Base-by-base conservation (phyloP, 2,329 filamentous ascomycete genomes). In the Penicillium sp. region DNA sequence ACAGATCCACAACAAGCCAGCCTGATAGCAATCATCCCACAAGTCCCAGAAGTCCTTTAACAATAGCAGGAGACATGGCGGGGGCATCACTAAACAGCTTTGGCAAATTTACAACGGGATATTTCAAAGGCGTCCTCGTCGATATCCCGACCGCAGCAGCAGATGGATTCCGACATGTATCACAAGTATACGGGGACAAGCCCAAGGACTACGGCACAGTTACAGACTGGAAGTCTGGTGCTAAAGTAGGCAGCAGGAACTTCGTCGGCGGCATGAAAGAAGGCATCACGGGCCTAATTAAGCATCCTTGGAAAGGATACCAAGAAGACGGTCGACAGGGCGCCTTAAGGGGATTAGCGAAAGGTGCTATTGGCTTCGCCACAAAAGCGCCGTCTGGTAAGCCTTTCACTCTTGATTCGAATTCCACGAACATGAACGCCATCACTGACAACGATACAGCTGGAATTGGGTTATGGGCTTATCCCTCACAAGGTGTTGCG, bases 121-220 rank as follows among this genome's bases (percentile, higher is more conserved):
- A 56, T 43, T 57, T 62, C 27, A 72, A 72, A 47, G 72, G 71
- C 3, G 44, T 65, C 0, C 47, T 70, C 1, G 67, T 75, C 4
- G 69, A 74, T 44, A 51, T 75, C 23, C 73, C 73, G 0, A 61
- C 70, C 22, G 72, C 74, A 1, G 53, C 69, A 0, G 56, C 73
- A 2, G 72, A 76, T 54, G 73, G 72, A 2, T 64, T 75, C 25
- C 63, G 67, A 41, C 60, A 65, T 15, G 62, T 68, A 2, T 73
- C 73, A 0, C 66, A 55, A 14, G 48, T 74, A 2, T 74, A 73
- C 48, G 71, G 73, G 9, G 71, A 75, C 25, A 63, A 67, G 25
- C 65, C 70, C 3, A 63, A 66, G 27, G 65, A 70, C 2, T 67
- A 74, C 35, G 71, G 69, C 1, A 60, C 63, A 6, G 67, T 75